phyloP scores from a whole-genome alignment of 345 rosid species.

The Schrenkiella parvula region DNA sequence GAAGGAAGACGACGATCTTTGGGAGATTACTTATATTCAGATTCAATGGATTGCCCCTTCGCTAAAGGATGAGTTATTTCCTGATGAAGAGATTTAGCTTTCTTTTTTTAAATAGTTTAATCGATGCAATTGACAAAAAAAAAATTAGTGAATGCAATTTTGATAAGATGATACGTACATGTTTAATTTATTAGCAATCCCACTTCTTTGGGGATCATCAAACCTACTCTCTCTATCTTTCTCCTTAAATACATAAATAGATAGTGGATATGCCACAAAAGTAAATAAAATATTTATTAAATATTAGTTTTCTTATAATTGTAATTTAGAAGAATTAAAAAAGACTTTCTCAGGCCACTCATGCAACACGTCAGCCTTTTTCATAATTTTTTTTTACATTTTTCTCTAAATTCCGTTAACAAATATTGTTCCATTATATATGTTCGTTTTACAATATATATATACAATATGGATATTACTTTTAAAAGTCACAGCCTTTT shows the following conservation, averaged over 20 bases:
- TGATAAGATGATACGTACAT: background rate
- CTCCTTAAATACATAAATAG: background rate
- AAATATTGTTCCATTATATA: background rate
- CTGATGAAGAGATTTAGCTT: conserved; percentile 45
- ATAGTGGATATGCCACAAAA: background rate
- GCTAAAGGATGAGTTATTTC: conserved; percentile 78
- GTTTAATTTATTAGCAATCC: no score
- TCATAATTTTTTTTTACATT: background rate
- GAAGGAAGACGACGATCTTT: conserved; percentile 66
- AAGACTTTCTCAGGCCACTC: background rate
- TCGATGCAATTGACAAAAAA: background rate
- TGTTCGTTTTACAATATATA: background rate
- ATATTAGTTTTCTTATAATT: background rate
- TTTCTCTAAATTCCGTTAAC: background rate
- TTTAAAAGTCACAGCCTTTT: no score
- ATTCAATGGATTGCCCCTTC: conserved; percentile 95
- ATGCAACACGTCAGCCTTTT: background rate
- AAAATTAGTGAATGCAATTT: background rate
- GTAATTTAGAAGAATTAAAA: background rate
- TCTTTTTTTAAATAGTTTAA: background rate
- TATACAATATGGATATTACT: no score
- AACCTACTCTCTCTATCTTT: background rate
- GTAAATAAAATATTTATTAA: background rate
- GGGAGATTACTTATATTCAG: conserved; percentile 85
- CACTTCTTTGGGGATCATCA: no score